These are phyloP conservation scores for Starmera amethionina DNA, from an alignment of 805 yeast species.

Conservation along the genomic window DNA sequence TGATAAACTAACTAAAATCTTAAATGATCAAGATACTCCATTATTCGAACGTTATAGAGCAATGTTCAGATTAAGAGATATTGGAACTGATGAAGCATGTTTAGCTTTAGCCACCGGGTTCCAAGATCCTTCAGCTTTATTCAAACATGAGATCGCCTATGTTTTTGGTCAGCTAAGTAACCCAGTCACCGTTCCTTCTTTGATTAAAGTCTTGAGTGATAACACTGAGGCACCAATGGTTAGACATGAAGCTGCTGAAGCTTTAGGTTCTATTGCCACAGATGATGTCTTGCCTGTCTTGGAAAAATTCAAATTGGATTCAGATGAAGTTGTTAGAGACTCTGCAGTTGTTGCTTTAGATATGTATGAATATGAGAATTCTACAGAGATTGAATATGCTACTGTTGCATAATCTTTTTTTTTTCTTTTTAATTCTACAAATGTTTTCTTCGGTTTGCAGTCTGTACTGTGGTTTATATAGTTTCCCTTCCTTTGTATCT, in stretches of 20 bases:
- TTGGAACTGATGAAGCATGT: constrained; percentile 89
- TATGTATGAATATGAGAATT: constrained; percentile 94
- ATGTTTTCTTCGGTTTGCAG: too few species aligned
- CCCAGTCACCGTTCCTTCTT: constrained; percentile 84
- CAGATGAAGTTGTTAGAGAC: constrained; percentile 87
- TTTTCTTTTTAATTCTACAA: too few species aligned
- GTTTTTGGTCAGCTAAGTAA: constrained; percentile 96
- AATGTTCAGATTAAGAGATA: constrained; percentile 94
- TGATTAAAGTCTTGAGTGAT: constrained; percentile 72
- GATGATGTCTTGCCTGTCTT: constrained; percentile 90
- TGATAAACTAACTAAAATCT: constrained; percentile 50
- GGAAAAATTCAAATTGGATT: constrained; percentile 66
- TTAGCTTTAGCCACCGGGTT: constrained; percentile 87
- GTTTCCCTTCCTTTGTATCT: too few species aligned
- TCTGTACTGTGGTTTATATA: too few species aligned
- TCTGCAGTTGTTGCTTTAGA: constrained; percentile 96
- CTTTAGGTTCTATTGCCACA: constrained; percentile 92
- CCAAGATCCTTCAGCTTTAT: constrained; percentile 82
- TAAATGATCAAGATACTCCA: constrained; percentile 70
- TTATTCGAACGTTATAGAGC: constrained; percentile 95
- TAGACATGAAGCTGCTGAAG: constrained; percentile 99
- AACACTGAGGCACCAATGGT: constrained; percentile 93
- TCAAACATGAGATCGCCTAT: constrained; percentile 96
- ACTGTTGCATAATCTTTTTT: constrained; percentile 11
- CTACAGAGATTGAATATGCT: constrained; percentile 69